phyloP scores from a whole-genome alignment of 1,139 yeast genomes.

The Debaryomyces psychrophilus region DNA sequence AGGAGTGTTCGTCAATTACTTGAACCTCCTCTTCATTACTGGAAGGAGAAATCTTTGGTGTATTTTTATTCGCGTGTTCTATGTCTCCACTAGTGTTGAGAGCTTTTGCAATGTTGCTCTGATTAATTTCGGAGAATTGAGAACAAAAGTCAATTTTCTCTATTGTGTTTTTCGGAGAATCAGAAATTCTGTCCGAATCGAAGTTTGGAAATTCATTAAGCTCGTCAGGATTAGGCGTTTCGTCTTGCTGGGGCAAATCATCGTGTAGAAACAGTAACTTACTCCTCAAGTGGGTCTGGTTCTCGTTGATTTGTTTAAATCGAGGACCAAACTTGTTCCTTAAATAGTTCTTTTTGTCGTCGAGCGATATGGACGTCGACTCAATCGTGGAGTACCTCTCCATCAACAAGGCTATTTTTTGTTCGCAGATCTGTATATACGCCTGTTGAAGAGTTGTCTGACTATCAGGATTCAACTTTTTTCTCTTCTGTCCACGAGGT shows the following conservation, averaged over 20 bases:
- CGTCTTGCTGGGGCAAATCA: background rate
- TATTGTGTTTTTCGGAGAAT: conserved; percentile 11
- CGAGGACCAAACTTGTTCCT: conserved; percentile 25
- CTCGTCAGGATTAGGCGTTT: background rate
- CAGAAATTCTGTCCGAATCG: conserved; percentile 11
- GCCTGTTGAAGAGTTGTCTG: conserved; percentile 9
- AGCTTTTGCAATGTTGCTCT: background rate
- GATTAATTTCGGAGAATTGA: conserved; percentile 12
- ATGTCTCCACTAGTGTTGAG: background rate
- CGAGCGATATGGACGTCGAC: conserved; percentile 40
- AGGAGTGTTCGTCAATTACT: background rate
- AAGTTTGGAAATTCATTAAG: conserved; percentile 8
- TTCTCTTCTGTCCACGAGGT: conserved; percentile 8
- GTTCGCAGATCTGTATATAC: conserved; percentile 24
- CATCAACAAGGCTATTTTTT: conserved; percentile 29
- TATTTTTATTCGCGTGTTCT: background rate
- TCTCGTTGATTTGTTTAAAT: conserved; percentile 17
- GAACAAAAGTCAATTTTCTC: conserved; percentile 16
- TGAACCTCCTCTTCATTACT: background rate
- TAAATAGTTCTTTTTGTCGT: conserved; percentile 34
- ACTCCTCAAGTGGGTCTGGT: background rate
- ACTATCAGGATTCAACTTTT: conserved; percentile 2
- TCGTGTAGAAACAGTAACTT: conserved; percentile 7
- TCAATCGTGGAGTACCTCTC: conserved; percentile 34
- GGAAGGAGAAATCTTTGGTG: background rate